A percentile compares a stretch with the other conserved stretches of the same genome.
phyloP scores from a whole-genome alignment of 441 rosid genomes.

The Flueggea neowawraea region DNA sequence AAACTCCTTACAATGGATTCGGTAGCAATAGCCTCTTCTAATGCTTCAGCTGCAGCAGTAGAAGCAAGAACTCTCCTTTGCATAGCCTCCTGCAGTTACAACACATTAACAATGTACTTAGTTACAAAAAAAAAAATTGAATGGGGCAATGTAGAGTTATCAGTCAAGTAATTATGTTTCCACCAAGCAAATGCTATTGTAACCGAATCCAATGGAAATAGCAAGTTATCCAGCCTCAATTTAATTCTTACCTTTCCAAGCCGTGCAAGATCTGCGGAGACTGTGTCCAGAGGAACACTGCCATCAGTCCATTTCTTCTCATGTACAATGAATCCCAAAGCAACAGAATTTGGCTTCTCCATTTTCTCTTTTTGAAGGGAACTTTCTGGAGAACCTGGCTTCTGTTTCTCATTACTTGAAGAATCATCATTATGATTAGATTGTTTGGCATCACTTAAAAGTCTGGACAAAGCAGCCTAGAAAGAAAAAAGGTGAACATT shows the following conservation, averaged over 20 bases:
- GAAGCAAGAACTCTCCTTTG: constrained; percentile 72
- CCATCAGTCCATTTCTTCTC: constrained; percentile 95
- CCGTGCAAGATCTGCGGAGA: constrained; percentile 55
- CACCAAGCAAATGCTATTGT: not conserved
- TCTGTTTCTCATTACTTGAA: constrained; percentile 39
- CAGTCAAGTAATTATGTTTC: not conserved
- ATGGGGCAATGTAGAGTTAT: too few relatives aligned
- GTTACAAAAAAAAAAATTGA: too few relatives aligned
- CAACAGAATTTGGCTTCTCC: constrained; percentile 30
- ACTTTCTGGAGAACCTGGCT: constrained; percentile 42
- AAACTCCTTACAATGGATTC: constrained; percentile 68
- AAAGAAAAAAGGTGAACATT: not conserved
- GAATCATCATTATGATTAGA: constrained; percentile 29
- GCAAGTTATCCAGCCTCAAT: not conserved
- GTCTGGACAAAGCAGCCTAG: constrained; percentile 86
- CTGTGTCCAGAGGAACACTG: constrained; percentile 52
- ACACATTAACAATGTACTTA: not conserved
- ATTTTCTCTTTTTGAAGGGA: constrained; percentile 10
- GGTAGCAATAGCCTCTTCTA: constrained; percentile 82
- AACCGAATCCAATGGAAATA: not conserved
- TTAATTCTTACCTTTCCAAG: constrained; percentile 57
- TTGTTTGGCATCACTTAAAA: constrained; percentile 72
- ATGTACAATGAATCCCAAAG: constrained; percentile 54
- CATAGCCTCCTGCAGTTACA: constrained; percentile 65
- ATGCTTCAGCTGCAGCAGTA: constrained; percentile 74